Conservation (phyloP, 2,329 filamentous ascomycete species). For the Diplodia seriata region DNA sequence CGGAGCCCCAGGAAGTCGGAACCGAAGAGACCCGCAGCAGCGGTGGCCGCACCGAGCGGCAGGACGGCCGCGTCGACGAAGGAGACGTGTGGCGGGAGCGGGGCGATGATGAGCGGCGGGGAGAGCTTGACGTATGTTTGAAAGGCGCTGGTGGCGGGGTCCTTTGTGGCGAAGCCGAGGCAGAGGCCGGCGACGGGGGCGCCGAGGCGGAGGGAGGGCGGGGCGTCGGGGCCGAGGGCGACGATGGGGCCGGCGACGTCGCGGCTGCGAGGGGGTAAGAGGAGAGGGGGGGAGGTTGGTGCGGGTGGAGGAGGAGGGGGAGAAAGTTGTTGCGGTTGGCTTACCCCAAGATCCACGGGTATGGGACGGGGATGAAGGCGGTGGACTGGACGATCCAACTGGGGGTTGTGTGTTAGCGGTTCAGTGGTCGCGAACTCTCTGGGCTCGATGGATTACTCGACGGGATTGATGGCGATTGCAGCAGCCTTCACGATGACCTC, state of each 20-base stretch:
- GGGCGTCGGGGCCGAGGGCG: constrained; percentile 39
- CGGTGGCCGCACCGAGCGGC: constrained; percentile 54
- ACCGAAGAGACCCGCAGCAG: constrained; percentile 52
- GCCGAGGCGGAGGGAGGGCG: constrained; percentile 1
- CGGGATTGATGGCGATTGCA: constrained; percentile 58
- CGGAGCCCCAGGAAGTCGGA: constrained; percentile 49
- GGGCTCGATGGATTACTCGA: constrained; percentile 43
- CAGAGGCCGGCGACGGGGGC: constrained; percentile 40
- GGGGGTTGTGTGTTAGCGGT: not conserved
- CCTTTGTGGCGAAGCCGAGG: constrained; percentile 42
- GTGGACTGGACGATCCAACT: constrained; percentile 21
- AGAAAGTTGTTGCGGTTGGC: not conserved
- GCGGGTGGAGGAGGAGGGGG: not conserved
- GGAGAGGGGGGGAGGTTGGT: no score
- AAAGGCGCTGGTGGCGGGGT: constrained; percentile 41
- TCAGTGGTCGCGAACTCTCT: no score
- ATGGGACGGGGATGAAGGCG: constrained; percentile 41
- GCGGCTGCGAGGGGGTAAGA: constrained; percentile 32
- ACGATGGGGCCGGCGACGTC: constrained; percentile 49
- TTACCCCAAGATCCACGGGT: constrained; percentile 45
- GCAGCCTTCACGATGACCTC: constrained; percentile 58
- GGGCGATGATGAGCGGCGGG: constrained; percentile 32
- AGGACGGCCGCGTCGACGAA: constrained; percentile 52
- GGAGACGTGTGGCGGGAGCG: constrained; percentile 47
- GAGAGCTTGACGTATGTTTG: constrained; percentile 39